These are phyloP conservation scores for Theobroma grandiflorum DNA, from an alignment of 441 rosid species.

Conservation along the genomic window DNA sequence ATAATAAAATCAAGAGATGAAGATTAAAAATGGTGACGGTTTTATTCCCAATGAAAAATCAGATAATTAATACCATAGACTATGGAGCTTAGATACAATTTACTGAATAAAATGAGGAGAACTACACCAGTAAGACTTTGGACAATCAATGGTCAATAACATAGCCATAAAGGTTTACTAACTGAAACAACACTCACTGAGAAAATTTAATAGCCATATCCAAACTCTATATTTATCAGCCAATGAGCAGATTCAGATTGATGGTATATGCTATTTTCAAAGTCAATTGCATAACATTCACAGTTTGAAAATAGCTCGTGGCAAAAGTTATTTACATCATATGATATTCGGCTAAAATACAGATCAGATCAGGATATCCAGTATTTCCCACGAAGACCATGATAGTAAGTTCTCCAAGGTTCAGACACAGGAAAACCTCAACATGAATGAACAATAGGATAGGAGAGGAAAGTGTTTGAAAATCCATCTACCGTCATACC, in stretches of 20 bases:
- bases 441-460: background rate
- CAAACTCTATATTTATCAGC: constrained; percentile 14
- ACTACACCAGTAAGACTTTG: background rate
- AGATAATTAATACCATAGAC: background rate
- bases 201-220: background rate
- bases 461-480: background rate
- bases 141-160: background rate
- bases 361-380: constrained; percentile 6
- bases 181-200: background rate
- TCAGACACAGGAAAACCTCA: background rate
- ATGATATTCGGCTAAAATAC: constrained; percentile 7
- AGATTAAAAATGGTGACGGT: background rate
- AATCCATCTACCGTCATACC: constrained; percentile 24
- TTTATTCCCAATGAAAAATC: background rate
- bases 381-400: constrained; percentile 18
- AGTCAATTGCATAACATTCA: constrained; percentile 8
- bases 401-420: constrained; percentile 17
- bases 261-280: background rate
- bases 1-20: background rate
- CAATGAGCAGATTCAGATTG: background rate
- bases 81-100: background rate
- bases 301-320: constrained; percentile 14
- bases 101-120: background rate
- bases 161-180: background rate
- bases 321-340: constrained; percentile 34